Evolutionary conservation across 352 stramenopile genomes (phyloP), one percentile per base, ranked within the genome.

Genomic region (Phytophthora quininea): DNA sequence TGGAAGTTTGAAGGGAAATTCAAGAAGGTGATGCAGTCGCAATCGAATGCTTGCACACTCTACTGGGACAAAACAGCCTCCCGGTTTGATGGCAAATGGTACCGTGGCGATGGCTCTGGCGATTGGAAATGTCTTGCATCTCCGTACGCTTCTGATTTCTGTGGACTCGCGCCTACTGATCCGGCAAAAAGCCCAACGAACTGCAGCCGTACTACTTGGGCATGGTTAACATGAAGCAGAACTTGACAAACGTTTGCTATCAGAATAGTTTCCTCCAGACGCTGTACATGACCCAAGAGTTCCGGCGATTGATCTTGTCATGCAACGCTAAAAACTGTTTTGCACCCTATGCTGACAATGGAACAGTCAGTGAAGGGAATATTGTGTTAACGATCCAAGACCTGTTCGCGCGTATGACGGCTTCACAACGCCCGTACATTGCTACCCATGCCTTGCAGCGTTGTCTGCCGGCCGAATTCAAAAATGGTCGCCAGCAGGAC

Each of bases 241-340:
- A 92, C 59, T 69, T 97, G 48, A 96, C 88, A 5, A 97, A 97
- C 45, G 88, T 97, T 0, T 97, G 90, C 70, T 97, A 96, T 69
- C 90, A 97, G 68, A 97, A 97, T 78, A 95, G 86, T 52, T 96
- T 96, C 45, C 52, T 97, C 14, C 90, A 97, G 69, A 88, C 88
- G 14, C 66, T 97, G 24, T 96, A 95, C 69, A 89, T 95, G 79
- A 96, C 90, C 1, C 77, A 93, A 72, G 86, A 76, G 14, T 95
- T 96, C 58, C 89, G 90, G 4, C 78, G 79, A 3, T 70, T 91
- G 31, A 82, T 97, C 29, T 62, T 97, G 29, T 86, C 82, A 7
- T 81, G 67, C 2, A 68, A 92, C 33, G 42, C 79, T 5, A 58
- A 79, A 9, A 70, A 81, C 14, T 87, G 88, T 57, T 54, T 73